Percentiles rank a stretch among this genome's conserved stretches.
Evolutionary conservation across 2,329 filamentous ascomycete species (phyloP).

Genomic region (Hyphodiscus sp.): DNA sequence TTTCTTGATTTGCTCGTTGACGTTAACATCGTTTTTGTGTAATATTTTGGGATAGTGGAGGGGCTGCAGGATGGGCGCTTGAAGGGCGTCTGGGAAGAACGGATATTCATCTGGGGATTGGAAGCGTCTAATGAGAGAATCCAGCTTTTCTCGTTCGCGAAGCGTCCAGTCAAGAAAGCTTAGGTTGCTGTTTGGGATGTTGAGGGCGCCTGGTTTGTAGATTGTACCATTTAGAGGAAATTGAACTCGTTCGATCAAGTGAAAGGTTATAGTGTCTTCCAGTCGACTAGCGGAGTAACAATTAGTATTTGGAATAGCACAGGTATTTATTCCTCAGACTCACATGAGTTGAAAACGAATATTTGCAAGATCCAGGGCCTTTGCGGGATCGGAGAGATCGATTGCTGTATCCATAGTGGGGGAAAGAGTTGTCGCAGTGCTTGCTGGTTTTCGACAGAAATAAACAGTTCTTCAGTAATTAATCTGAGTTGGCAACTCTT

Average conservation of each 20-base stretch:
- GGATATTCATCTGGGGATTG: conserved; percentile 95
- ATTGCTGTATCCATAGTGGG: conserved; percentile 78
- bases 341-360: conserved; percentile 94
- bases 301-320: not conserved
- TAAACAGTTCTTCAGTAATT: not conserved
- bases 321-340: conserved; percentile 26
- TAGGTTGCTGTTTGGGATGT: conserved; percentile 64
- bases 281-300: conserved; percentile 61
- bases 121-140: conserved; percentile 90
- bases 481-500: not conserved
- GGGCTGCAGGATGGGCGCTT: conserved; percentile 77
- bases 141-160: conserved; percentile 79
- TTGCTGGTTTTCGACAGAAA: not conserved
- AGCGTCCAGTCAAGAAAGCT: conserved; percentile 95
- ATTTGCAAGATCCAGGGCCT: conserved; percentile 81
- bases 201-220: conserved; percentile 74
- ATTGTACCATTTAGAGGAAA: conserved; percentile 88
- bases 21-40: conserved; percentile 81
- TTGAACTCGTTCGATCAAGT: conserved; percentile 95
- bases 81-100: conserved; percentile 81
- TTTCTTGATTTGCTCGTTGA: conserved; percentile 79
- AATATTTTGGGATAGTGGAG: conserved; percentile 84
- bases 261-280: conserved; percentile 96
- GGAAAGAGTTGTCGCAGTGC: not conserved
- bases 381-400: conserved; percentile 76